Evolutionary conservation across 306 rosid genomes (phyloP).

Genomic region (Ochetophila trinervis): DNA sequence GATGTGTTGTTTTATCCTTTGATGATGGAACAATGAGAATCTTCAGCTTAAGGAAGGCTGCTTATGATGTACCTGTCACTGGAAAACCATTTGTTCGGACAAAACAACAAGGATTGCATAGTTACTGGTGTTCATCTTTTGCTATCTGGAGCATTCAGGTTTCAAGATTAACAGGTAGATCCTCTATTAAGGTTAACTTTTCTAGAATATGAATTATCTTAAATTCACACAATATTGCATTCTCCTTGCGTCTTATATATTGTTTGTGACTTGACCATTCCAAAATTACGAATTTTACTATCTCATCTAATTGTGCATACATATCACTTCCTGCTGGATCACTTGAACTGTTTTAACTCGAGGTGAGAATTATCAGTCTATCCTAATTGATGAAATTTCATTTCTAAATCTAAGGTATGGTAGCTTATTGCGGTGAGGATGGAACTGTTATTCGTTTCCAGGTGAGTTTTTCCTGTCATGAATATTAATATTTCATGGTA

Average conservation of each 20-base stretch:
- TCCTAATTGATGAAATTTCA: conserved; percentile 4
- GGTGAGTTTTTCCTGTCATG: conserved; percentile 40
- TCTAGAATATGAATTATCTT: not conserved
- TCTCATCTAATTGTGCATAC: too few species aligned
- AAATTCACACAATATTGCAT: not conserved
- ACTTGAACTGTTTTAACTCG: too few species aligned
- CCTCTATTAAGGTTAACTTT: not conserved
- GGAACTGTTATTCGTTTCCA: conserved; percentile 75
- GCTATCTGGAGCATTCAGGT: conserved; percentile 88
- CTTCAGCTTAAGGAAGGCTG: conserved; percentile 71
- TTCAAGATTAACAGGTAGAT: conserved; percentile 69
- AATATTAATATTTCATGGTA: not conserved
- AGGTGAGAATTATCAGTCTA: not conserved
- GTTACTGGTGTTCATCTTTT: conserved; percentile 46
- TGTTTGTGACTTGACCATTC: too few species aligned
- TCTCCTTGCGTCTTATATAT: too few species aligned
- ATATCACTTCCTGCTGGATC: too few species aligned
- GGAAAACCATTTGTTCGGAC: conserved; percentile 61
- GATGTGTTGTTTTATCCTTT: conserved; percentile 76
- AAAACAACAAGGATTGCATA: conserved; percentile 67
- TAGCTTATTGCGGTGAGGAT: conserved; percentile 79
- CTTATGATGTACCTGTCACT: conserved; percentile 64
- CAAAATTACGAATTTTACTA: too few species aligned
- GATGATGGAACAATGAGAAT: conserved; percentile 89
- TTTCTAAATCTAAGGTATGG: conserved; percentile 63